These are phyloP conservation scores for Protomyces pachydermus DNA, from an alignment of 1,139 yeast genomes.

Conservation along the genomic window DNA sequence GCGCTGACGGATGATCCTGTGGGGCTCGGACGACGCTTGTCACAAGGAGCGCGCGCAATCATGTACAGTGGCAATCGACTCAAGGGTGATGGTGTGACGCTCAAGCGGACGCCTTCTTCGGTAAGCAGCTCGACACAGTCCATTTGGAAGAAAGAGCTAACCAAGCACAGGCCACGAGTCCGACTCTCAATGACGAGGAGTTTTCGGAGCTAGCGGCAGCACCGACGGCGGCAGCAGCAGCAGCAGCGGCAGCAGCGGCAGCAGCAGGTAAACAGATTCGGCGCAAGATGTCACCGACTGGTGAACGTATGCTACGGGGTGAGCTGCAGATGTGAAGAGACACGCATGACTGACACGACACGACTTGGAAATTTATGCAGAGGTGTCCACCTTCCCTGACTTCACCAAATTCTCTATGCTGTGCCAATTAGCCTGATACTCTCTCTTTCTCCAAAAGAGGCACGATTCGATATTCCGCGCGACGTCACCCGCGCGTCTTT, in stretches of 20 bases:
- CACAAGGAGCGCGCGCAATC: conserved; percentile 25
- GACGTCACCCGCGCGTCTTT: no score
- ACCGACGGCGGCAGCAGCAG: not conserved
- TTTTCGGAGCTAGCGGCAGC: no score
- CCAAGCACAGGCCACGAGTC: no score
- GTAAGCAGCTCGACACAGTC: not conserved
- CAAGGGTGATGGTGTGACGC: conserved; percentile 13
- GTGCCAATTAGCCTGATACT: no score
- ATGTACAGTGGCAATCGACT: conserved; percentile 25
- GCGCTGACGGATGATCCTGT: conserved; percentile 20
- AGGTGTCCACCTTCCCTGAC: no score
- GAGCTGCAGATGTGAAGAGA: conserved; percentile 7
- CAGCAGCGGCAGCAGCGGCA: not conserved
- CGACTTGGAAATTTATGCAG: not conserved
- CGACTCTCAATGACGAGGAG: no score
- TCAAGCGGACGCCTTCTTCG: not conserved
- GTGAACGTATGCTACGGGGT: conserved; percentile 21
- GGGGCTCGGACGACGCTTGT: conserved; percentile 18
- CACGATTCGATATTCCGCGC: no score
- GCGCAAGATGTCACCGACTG: conserved; percentile 21
- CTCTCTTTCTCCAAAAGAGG: no score
- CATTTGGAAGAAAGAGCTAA: not conserved
- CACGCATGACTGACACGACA: not conserved
- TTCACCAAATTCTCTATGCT: no score
- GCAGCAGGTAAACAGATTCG: conserved; percentile 12